A percentile compares a stretch with the other conserved stretches of the same genome.
Conservation (phyloP, 2,329 filamentous ascomycete species). For the Cryphonectria japonica region DNA sequence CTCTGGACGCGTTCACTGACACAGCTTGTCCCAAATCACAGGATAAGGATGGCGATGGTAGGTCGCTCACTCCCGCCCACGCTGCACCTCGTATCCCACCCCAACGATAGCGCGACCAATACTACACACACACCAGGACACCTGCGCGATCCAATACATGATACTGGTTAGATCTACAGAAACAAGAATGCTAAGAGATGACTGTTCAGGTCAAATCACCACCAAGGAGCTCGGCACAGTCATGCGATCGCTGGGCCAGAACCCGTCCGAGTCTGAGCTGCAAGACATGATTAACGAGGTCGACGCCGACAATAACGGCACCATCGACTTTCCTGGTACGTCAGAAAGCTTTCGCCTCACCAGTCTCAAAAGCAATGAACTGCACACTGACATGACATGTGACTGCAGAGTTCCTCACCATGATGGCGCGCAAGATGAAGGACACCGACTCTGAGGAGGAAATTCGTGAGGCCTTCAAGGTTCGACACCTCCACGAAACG, state of each 20-base stretch:
- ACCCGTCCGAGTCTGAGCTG: conserved; percentile 86
- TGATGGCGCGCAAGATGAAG: conserved; percentile 96
- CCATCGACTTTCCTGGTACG: conserved; percentile 87
- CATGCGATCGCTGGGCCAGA: conserved; percentile 88
- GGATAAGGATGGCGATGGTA: conserved; percentile 93
- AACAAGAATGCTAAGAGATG: conserved; percentile 34
- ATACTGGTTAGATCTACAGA: background rate
- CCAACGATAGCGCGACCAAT: conserved; percentile 18
- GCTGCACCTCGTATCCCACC: conserved; percentile 16
- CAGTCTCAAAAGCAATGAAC: background rate
- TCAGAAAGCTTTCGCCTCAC: conserved; percentile 7
- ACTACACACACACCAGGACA: background rate
- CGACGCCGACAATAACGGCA: conserved; percentile 90
- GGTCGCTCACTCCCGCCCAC: conserved; percentile 37
- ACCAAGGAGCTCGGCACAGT: conserved; percentile 89
- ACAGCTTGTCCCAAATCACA: conserved; percentile 46
- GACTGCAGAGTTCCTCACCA: conserved; percentile 77
- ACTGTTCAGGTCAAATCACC: conserved; percentile 76
- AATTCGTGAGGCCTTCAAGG: conserved; percentile 88
- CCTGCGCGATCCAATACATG: background rate
- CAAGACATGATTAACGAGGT: conserved; percentile 97
- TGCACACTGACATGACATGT: conserved; percentile 18
- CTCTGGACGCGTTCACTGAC: conserved; percentile 17
- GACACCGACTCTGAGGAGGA: conserved; percentile 91
- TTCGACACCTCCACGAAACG: conserved; percentile 38